Evolutionary conservation across 768 basidiomycete genomes (phyloP), one percentile per base, ranked within the genome.

Genomic region (Serendipita sp.): DNA sequence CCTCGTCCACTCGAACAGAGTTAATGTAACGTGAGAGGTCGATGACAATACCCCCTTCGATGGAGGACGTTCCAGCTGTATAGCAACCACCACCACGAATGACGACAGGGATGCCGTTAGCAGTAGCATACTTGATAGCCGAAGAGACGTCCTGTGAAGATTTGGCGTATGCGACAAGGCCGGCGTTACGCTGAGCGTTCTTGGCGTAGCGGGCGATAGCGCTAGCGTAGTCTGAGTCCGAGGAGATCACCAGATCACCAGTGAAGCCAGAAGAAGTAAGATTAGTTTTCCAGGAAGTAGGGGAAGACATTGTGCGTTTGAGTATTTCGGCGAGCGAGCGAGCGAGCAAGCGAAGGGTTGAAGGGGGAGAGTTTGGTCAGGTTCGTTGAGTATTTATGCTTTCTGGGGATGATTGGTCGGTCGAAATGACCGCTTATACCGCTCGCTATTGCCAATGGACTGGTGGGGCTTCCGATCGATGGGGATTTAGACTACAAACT

Each of bases 201-300:
- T 58, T 64, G 0, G 78, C 75, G 79, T 79, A 81, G 28, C 80
- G 74, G 3, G 71, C 67, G 60, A 80, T 73, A 4, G 78, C 74
- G 14, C 71, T 63, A 3, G 66, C 64, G 66, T 80, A 80, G 31
- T 68, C 70, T 2, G 71, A 63, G 64, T 76, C 69, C 4, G 68
- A 69, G 7, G 75, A 70, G 0, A 72, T 72, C 61, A 80, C 67
- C 42, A 78, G 63, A 60, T 81, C 78, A 50, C 80, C 79, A 63
- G 73, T 75, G 71, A 78, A 72, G 16, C 48, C 48, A 28, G 13
- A 14, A 14, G 9, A 14, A 28, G 28, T 14, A 11, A 51, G 26
- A 28, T 14, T 9, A 26, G 48, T 28, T 26, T 51, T 51, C 13
- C 13, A 43, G 13, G 13, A 13, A 20, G 13, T n/a, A n/a, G n/a